Percentiles rank a stretch among this genome's conserved stretches.
Evolutionary conservation across 2,329 filamentous ascomycete genomes (phyloP).

Genomic region (Claviceps arundinis): DNA sequence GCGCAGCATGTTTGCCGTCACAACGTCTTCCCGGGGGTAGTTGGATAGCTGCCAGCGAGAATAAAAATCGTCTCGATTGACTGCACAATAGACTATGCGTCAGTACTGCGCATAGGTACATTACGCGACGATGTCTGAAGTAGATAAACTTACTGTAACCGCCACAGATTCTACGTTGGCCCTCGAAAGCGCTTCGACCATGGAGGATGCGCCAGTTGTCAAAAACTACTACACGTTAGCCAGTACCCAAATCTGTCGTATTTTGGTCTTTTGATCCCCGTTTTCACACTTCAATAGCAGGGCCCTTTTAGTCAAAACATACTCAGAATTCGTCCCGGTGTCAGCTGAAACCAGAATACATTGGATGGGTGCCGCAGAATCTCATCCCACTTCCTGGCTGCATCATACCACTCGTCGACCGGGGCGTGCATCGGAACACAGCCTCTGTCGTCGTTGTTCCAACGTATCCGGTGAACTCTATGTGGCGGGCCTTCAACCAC

Average conservation of each 20-base stretch:
- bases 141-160: slow-evolving; percentile 58
- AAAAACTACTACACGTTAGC: slow-evolving; percentile 47
- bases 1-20: slow-evolving; percentile 22
- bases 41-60: slow-evolving; percentile 65
- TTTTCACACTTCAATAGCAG: no score
- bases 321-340: slow-evolving; percentile 68
- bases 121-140: background rate
- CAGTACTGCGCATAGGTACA: background rate
- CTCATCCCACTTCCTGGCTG: slow-evolving; percentile 59
- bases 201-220: slow-evolving; percentile 95
- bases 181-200: slow-evolving; percentile 70
- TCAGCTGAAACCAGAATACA: slow-evolving; percentile 70
- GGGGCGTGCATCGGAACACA: slow-evolving; percentile 43
- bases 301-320: slow-evolving; percentile 17
- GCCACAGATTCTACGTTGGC: slow-evolving; percentile 77
- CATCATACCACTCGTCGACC: slow-evolving; percentile 59
- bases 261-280: background rate
- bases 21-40: slow-evolving; percentile 33
- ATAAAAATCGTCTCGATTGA: slow-evolving; percentile 68
- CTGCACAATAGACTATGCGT: slow-evolving; percentile 25
- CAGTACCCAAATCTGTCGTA: background rate
- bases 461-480: slow-evolving; percentile 51
- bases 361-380: slow-evolving; percentile 52
- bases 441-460: slow-evolving; percentile 87
- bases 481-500: slow-evolving; percentile 50